These are phyloP conservation scores for Ascochyta fabae DNA, from an alignment of 2,329 filamentous ascomycete genomes.

Conservation along the genomic window DNA sequence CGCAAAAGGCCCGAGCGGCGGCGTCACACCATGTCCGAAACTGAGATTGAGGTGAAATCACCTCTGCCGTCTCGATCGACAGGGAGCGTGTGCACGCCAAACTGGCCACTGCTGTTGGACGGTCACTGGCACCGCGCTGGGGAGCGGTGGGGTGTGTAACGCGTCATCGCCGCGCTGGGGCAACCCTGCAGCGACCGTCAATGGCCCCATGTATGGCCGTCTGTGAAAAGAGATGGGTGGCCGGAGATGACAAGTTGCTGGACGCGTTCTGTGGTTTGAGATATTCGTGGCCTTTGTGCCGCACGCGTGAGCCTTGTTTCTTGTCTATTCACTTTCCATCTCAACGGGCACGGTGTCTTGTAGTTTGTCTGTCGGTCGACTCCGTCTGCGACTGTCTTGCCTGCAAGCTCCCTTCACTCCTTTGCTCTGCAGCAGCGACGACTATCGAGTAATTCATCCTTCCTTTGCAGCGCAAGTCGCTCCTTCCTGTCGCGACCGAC, in stretches of 20 bases:
- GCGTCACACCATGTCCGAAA: conserved; percentile 17
- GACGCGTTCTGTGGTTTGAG: conserved; percentile 8
- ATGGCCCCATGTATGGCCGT: conserved; percentile 3
- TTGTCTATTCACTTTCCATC: not conserved
- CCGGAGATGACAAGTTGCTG: conserved; percentile 12
- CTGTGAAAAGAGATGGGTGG: conserved; percentile 5
- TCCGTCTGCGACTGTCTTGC: conserved; percentile 9
- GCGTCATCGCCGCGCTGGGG: conserved; percentile 16
- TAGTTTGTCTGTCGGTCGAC: not conserved
- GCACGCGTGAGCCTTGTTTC: conserved; percentile 9
- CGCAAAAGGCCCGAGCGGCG: conserved; percentile 11
- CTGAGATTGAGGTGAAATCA: conserved; percentile 3
- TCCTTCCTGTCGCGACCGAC: conserved; percentile 3
- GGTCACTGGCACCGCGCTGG: not conserved
- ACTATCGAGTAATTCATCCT: conserved; percentile 7
- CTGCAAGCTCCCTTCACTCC: not conserved
- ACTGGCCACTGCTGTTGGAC: not conserved
- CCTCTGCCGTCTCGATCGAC: conserved; percentile 4
- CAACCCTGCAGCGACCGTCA: conserved; percentile 14
- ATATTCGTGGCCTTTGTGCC: conserved; percentile 3
- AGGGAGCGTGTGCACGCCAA: conserved; percentile 5
- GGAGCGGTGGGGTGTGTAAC: conserved; percentile 7
- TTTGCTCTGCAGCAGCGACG: conserved; percentile 6
- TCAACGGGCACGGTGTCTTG: not conserved
- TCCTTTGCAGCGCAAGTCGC: conserved; percentile 4